Evolutionary conservation across 495 filamentous ascomycete species (phyloP).

Genomic region (Sporormia fimetaria): DNA sequence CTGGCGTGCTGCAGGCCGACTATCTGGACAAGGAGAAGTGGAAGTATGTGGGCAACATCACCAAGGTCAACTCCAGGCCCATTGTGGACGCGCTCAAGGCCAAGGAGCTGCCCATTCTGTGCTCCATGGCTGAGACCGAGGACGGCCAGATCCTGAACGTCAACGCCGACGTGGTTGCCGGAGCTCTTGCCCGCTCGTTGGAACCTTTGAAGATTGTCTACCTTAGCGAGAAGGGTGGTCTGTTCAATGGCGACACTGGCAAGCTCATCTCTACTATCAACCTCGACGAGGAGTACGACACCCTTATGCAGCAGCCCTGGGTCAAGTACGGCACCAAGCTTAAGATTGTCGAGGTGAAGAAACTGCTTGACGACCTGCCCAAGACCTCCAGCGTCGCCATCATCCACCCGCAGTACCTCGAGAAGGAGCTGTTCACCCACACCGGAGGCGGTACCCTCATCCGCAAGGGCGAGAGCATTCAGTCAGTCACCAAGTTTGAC

Average conservation of each 20-base stretch:
- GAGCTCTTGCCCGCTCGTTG: conserved; percentile 77
- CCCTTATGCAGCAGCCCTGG: conserved; percentile 92
- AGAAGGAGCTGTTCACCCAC: conserved; percentile 95
- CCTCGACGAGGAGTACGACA: conserved; percentile 92
- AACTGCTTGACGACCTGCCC: conserved; percentile 74
- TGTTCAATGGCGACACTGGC: conserved; percentile 85
- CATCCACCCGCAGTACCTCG: conserved; percentile 86
- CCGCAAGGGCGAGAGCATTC: conserved; percentile 81
- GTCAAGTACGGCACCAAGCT: conserved; percentile 89
- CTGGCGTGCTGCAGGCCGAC: conserved; percentile 87
- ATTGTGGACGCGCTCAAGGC: conserved; percentile 89
- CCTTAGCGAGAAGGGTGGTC: conserved; percentile 90
- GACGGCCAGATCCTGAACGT: conserved; percentile 95
- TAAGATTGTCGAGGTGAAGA: conserved; percentile 99
- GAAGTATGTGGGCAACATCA: conserved; percentile 90
- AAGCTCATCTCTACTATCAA: conserved; percentile 98
- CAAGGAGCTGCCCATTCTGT: conserved; percentile 86
- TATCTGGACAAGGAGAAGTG: conserved; percentile 93
- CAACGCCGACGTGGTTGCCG: conserved; percentile 93
- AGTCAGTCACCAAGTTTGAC: conserved; percentile 57
- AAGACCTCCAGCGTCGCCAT: conserved; percentile 93
- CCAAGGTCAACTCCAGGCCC: conserved; percentile 76
- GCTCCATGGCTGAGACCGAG: conserved; percentile 89
- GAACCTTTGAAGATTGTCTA: conserved; percentile 98
- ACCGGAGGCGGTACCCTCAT: conserved; percentile 93